These are phyloP conservation scores for Vaccinium myrtillus DNA, from an alignment of 148 eudicot genomes.

Conservation along the genomic window DNA sequence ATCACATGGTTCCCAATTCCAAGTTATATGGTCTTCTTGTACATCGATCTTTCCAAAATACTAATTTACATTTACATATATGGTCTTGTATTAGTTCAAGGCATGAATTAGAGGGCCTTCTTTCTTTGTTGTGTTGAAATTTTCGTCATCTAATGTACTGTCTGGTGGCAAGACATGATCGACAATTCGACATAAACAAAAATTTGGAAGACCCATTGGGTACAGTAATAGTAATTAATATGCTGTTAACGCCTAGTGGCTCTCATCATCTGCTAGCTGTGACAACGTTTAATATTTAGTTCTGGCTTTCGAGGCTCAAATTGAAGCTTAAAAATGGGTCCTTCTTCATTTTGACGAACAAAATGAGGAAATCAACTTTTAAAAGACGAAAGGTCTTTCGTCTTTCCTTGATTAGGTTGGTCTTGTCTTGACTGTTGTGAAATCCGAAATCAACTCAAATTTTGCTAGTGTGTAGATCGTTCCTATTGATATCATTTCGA, in stretches of 20 bases:
- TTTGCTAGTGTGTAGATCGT: no score
- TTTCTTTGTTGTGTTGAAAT: constrained; percentile 9
- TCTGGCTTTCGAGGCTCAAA: no score
- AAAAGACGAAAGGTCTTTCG: no score
- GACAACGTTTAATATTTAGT: neutral
- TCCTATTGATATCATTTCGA: no score
- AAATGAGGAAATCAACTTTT: no score
- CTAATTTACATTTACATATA: neutral
- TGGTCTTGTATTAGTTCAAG: constrained; percentile 15
- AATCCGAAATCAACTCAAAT: no score
- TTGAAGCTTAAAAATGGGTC: no score
- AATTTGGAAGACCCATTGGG: neutral
- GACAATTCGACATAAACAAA: neutral
- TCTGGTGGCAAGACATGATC: neutral
- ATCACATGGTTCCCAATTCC: constrained; percentile 95
- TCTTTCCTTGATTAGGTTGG: no score
- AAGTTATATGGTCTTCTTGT: constrained; percentile 51
- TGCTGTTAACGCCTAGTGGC: neutral
- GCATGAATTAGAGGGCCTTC: constrained; percentile 31
- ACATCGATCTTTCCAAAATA: constrained; percentile 2
- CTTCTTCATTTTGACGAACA: no score
- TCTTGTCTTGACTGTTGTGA: no score
- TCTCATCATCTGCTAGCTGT: no score
- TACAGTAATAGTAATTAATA: neutral
- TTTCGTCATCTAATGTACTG: constrained; percentile 4